Percentiles rank a stretch among this genome's conserved stretches.
These are phyloP conservation scores for Elongisporangium anandrum DNA, from an alignment of 352 stramenopile species.

Conservation along the genomic window DNA sequence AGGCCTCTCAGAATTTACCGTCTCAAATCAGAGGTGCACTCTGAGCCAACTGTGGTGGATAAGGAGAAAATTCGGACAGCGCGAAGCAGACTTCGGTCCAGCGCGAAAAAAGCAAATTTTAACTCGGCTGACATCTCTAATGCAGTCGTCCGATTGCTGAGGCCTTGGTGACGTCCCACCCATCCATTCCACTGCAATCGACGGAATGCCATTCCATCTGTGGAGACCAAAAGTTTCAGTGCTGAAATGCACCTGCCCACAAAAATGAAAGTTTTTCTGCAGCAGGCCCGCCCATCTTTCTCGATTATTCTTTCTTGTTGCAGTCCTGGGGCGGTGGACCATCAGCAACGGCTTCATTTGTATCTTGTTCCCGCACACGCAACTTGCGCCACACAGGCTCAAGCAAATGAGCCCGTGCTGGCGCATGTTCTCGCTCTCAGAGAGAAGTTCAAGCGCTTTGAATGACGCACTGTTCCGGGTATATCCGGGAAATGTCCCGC, in stretches of 20 bases:
- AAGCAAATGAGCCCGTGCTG: neutral
- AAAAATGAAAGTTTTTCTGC: neutral
- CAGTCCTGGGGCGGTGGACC: neutral
- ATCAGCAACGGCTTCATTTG: neutral
- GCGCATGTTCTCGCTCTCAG: neutral
- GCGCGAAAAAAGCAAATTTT: neutral
- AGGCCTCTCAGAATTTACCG: neutral
- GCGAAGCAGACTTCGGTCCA: neutral
- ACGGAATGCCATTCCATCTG: neutral
- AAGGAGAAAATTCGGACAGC: neutral
- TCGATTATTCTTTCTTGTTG: neutral
- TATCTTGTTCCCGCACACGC: neutral
- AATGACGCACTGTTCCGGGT: neutral
- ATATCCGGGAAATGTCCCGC: neutral
- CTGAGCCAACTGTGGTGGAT: neutral
- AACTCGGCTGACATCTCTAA: neutral
- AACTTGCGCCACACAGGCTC: neutral
- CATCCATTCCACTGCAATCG: neutral
- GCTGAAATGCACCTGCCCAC: neutral
- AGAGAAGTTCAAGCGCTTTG: neutral
- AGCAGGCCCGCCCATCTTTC: neutral
- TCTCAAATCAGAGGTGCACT: neutral
- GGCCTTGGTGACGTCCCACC: neutral
- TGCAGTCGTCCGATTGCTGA: neutral
- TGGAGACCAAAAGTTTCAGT: neutral